Percentiles rank a stretch among this genome's conserved stretches.
Evolutionary conservation across 306 rosid species (phyloP).

Genomic region (Acmispon strigosus): DNA sequence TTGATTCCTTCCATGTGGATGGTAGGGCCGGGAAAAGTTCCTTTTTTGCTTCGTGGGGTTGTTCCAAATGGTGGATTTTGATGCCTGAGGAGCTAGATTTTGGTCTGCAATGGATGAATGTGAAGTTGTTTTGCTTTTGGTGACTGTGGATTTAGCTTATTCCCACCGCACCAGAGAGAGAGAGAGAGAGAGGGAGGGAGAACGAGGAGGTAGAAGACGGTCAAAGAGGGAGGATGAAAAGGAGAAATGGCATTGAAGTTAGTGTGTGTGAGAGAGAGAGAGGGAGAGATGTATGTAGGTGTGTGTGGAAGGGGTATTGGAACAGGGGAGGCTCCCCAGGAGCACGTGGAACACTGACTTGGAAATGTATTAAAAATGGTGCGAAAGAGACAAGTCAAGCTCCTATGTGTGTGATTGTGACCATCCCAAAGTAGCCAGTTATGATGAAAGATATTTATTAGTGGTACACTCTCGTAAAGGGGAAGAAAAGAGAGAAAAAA

Average conservation of each 20-base stretch:
- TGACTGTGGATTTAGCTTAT: no score
- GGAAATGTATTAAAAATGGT: neutral
- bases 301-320: neutral
- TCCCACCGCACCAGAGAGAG: neutral
- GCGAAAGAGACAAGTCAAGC: conserved; percentile 22
- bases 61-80: neutral
- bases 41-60: neutral
- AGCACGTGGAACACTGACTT: conserved; percentile 62
- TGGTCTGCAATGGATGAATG: neutral
- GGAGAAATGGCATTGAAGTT: neutral
- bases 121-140: neutral
- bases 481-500: no score
- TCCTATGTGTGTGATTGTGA: neutral
- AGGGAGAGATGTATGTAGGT: neutral
- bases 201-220: neutral
- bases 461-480: no score
- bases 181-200: neutral
- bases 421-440: no score
- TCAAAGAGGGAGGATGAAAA: neutral
- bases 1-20: conserved; percentile 33
- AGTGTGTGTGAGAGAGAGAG: neutral
- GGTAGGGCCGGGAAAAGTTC: neutral
- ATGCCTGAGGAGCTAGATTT: neutral
- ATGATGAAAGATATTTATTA: no score
- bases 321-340: conserved; percentile 27